These are phyloP conservation scores for Ophiobolus disseminans DNA, from an alignment of 2,329 filamentous ascomycete genomes.

Conservation along the genomic window DNA sequence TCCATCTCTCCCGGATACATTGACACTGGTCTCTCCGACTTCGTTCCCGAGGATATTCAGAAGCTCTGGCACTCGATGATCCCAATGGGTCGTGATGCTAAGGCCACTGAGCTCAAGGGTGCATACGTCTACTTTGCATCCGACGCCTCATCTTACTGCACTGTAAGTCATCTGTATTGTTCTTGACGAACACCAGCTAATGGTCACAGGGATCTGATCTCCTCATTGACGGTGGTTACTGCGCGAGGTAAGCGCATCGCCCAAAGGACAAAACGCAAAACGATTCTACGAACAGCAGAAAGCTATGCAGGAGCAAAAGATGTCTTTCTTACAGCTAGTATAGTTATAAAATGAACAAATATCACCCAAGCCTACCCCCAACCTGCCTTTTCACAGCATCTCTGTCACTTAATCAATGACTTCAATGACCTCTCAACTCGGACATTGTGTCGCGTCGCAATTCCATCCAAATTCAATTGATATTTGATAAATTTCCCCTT, in stretches of 20 bases:
- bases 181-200: conserved; percentile 38
- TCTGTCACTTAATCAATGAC: too few species aligned
- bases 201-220: conserved; percentile 64
- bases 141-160: conserved; percentile 84
- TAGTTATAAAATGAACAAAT: conserved; percentile 25
- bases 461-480: too few species aligned
- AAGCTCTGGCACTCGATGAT: conserved; percentile 79
- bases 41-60: conserved; percentile 72
- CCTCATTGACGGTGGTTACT: conserved; percentile 78
- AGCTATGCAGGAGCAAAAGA: conserved; percentile 8
- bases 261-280: conserved; percentile 13
- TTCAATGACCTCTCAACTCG: too few species aligned
- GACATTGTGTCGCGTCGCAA: too few species aligned
- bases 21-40: conserved; percentile 71
- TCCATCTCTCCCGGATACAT: conserved; percentile 73
- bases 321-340: conserved; percentile 25
- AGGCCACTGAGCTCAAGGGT: conserved; percentile 79
- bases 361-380: neutral
- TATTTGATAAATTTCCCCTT: too few species aligned
- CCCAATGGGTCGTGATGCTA: conserved; percentile 78
- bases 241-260: conserved; percentile 45
- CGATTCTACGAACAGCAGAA: conserved; percentile 23
- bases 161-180: conserved; percentile 54
- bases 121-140: conserved; percentile 82
- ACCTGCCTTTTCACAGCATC: too few species aligned